These are phyloP conservation scores for Eucalyptus curtisii DNA, from an alignment of 345 rosid species.

Conservation along the genomic window DNA sequence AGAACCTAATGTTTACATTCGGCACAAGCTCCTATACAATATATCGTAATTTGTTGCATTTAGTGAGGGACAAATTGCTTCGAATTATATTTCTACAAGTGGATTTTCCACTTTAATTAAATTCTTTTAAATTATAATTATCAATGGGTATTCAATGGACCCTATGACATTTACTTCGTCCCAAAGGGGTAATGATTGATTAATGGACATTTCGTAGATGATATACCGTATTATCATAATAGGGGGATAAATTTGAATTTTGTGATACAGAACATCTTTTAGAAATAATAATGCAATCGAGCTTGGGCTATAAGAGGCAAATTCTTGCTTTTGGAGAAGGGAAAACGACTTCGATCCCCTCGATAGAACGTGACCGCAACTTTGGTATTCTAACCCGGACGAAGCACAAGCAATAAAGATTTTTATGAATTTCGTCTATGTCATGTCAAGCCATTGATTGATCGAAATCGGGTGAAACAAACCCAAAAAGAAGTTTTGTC, in stretches of 20 bases:
- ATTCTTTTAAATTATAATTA: not conserved
- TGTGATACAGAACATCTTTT: not conserved
- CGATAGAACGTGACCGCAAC: not conserved
- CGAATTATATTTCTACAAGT: not conserved
- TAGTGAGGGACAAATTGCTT: not conserved
- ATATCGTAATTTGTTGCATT: rapidly evolving
- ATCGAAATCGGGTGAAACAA: not conserved
- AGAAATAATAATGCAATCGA: not conserved
- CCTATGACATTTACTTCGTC: not conserved
- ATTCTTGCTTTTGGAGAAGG: not conserved
- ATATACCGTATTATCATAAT: not conserved
- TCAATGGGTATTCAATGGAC: not conserved
- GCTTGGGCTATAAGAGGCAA: not conserved
- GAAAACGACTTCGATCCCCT: not conserved
- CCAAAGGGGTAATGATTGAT: not conserved
- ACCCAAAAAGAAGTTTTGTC: not conserved
- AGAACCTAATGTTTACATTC: not conserved
- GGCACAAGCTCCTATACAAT: not conserved
- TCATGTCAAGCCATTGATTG: not conserved
- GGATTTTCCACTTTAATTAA: not conserved
- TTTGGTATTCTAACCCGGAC: not conserved
- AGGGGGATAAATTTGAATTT: not conserved
- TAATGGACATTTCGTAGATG: not conserved
- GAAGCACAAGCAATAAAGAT: not conserved
- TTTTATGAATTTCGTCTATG: not conserved